Conservation (phyloP, 2,329 filamentous ascomycete species). For the Cladophialophora yegresii region DNA sequence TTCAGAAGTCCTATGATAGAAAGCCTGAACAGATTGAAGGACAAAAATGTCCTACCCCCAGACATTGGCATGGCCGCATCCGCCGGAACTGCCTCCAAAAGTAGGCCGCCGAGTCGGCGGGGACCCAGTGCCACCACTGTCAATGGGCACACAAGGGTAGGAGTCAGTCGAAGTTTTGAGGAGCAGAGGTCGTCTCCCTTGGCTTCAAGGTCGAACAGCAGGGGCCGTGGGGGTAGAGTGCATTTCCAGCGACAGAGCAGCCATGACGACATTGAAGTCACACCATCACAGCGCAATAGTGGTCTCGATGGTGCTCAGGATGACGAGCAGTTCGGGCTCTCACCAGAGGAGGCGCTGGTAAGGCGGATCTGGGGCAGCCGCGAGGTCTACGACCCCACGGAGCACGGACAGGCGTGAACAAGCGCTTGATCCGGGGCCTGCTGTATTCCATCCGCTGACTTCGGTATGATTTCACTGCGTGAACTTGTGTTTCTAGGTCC, state of each 20-base stretch:
- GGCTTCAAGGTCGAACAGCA: constrained; percentile 17
- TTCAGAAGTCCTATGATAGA: constrained; percentile 50
- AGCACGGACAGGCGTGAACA: constrained; percentile 12
- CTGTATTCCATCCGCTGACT: neutral
- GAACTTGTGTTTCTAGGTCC: constrained; percentile 6
- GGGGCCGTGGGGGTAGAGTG: constrained; percentile 26
- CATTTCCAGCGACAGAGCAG: constrained; percentile 36
- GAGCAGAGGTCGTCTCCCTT: constrained; percentile 23
- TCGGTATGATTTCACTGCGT: neutral
- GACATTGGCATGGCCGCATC: constrained; percentile 20
- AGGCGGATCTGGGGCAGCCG: constrained; percentile 36
- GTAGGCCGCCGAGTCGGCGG: constrained; percentile 34
- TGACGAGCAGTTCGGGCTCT: constrained; percentile 33
- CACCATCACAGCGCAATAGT: constrained; percentile 26
- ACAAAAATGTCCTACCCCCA: constrained; percentile 21
- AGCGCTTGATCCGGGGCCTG: neutral
- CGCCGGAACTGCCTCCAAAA: constrained; percentile 19
- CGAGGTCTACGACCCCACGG: constrained; percentile 31
- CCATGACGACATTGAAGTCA: constrained; percentile 37
- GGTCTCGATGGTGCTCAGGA: constrained; percentile 31
- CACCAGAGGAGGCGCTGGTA: constrained; percentile 34
- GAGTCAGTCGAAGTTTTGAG: constrained; percentile 28
- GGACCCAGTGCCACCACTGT: constrained; percentile 20
- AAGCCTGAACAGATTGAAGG: constrained; percentile 45
- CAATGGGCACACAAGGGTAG: constrained; percentile 20